Evolutionary conservation across 805 yeast species (phyloP).

Genomic region (Helenozyma baotianmanensis): DNA sequence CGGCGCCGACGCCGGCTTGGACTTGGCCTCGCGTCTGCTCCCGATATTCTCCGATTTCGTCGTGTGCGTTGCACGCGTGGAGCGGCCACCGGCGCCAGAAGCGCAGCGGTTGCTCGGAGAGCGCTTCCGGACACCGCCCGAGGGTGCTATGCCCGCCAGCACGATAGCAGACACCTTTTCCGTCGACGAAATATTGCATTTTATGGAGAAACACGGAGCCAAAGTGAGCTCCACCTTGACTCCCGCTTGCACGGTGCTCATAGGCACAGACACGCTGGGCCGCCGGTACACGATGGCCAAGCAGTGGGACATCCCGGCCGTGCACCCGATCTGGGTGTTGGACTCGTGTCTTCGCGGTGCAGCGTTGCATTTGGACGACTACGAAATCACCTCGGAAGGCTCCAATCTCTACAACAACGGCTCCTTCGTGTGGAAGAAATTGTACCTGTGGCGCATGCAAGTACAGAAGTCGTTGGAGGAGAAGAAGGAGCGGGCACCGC

Average conservation of each 20-base stretch:
- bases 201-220: slow-evolving; percentile 46
- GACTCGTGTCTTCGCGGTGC: slow-evolving; percentile 45
- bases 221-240: slow-evolving; percentile 48
- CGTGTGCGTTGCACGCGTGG: slow-evolving; percentile 42
- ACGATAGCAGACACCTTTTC: slow-evolving; percentile 14
- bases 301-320: slow-evolving; percentile 49
- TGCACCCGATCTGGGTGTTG: slow-evolving; percentile 48
- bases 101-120: slow-evolving; percentile 15
- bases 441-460: slow-evolving; percentile 5
- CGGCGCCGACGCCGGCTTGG: slow-evolving; percentile 40
- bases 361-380: slow-evolving; percentile 36
- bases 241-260: slow-evolving; percentile 37
- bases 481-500: slow-evolving; percentile 7
- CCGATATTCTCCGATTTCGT: slow-evolving; percentile 43
- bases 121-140: slow-evolving; percentile 19
- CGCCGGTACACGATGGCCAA: slow-evolving; percentile 48
- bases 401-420: slow-evolving; percentile 19
- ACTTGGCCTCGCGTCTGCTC: slow-evolving; percentile 23
- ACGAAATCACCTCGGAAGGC: slow-evolving; percentile 23
- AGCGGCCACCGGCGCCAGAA: slow-evolving; percentile 12
- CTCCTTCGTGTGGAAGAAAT: slow-evolving; percentile 36
- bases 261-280: slow-evolving; percentile 50
- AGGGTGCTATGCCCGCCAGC: slow-evolving; percentile 6
- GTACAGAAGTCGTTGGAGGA: too few species aligned
- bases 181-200: slow-evolving; percentile 26